Conservation (phyloP, 495 filamentous ascomycete species). For the Lophium mytilinum region DNA sequence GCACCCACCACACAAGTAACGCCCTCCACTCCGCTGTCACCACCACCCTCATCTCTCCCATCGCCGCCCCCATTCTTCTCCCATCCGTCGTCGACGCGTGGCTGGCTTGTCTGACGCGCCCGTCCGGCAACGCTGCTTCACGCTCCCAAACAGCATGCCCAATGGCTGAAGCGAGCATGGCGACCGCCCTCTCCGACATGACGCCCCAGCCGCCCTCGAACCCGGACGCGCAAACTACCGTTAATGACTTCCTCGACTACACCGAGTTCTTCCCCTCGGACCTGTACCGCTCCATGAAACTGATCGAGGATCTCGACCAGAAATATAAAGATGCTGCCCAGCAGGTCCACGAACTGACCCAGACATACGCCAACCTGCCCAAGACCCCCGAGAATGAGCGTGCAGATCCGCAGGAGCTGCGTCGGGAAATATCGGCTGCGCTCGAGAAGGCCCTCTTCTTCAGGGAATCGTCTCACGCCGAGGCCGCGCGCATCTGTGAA, state of each 20-base stretch:
- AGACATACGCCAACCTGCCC: constrained; percentile 64
- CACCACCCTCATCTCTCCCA: constrained; percentile 1
- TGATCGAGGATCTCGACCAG: constrained; percentile 76
- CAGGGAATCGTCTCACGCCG: constrained; percentile 70
- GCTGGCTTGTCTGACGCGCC: constrained; percentile 19
- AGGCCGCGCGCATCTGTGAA: constrained; percentile 73
- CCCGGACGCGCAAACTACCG: constrained; percentile 87
- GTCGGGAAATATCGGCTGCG: constrained; percentile 65
- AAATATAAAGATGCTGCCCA: constrained; percentile 58
- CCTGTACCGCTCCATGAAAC: constrained; percentile 77
- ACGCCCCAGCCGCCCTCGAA: constrained; percentile 45
- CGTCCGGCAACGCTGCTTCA: constrained; percentile 13
- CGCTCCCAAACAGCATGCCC: constrained; percentile 14
- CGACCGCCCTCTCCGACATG: constrained; percentile 26
- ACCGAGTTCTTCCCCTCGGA: constrained; percentile 96
- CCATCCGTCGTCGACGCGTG: constrained; percentile 20
- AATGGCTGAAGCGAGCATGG: constrained; percentile 23
- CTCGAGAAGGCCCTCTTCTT: constrained; percentile 67
- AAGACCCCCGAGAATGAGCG: constrained; percentile 45
- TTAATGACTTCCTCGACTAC: constrained; percentile 89
- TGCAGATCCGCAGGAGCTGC: constrained; percentile 51
- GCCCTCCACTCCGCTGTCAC: not conserved
- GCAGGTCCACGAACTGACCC: constrained; percentile 63
- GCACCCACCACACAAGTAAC: too few species aligned
- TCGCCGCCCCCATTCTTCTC: constrained; percentile 17